phyloP scores from a whole-genome alignment of 306 rosid species.

The Spatholobus suberectus region DNA sequence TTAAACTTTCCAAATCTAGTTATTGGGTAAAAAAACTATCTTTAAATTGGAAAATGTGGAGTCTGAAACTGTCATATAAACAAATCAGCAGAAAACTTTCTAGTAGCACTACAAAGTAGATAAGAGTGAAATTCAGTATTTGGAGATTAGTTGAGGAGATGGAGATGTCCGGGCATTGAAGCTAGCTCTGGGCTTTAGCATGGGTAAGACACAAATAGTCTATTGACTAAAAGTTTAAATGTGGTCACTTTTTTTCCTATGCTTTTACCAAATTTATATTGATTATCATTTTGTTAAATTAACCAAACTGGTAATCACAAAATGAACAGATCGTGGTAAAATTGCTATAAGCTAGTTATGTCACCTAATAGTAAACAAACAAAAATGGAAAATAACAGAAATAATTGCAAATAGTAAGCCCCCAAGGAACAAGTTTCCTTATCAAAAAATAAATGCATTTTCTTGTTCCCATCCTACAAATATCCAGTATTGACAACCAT shows the following conservation, averaged over 20 bases:
- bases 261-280: neutral
- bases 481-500: slow-evolving; percentile 19
- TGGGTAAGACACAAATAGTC: slow-evolving; percentile 14
- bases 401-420: neutral
- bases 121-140: slow-evolving; percentile 2
- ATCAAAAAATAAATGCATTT: neutral
- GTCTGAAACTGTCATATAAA: neutral
- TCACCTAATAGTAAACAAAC: neutral
- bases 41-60: slow-evolving; percentile 7
- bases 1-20: neutral
- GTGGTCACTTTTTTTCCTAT: neutral
- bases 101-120: neutral
- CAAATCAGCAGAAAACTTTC: neutral
- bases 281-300: neutral
- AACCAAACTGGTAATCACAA: neutral
- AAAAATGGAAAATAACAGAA: slow-evolving; percentile 1
- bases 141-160: slow-evolving; percentile 6
- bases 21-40: neutral
- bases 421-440: neutral
- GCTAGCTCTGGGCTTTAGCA: neutral
- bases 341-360: neutral
- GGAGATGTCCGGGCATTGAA: neutral
- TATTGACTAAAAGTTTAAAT: neutral
- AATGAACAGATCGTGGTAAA: neutral
- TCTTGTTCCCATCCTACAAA: neutral